Evolutionary conservation across 352 stramenopile genomes (phyloP), one percentile per base, ranked within the genome.

Genomic region (Phytophthora sansomeana): DNA sequence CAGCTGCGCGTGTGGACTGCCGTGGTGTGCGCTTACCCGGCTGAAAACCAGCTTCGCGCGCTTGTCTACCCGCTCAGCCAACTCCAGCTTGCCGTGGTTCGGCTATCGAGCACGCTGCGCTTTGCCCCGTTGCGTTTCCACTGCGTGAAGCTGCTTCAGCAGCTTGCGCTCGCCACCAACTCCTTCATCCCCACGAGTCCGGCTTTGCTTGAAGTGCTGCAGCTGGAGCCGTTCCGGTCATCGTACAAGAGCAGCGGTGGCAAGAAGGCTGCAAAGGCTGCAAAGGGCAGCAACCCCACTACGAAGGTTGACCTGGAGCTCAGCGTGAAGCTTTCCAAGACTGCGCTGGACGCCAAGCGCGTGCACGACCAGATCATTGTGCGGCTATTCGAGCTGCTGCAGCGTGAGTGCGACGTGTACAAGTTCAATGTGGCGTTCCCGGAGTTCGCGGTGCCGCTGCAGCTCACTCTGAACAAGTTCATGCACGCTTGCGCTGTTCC

Each of bases 1-100:
- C 98, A 97, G 64, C 69, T 99, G 29, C 96, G 96, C 48, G 80
- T 99, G 5, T 99, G 97, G 97, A 93, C 94, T 36, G 97, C 97
- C 5, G 96, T 99, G 1, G 80, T 99, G 49, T 92, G 88, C 58
- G 93, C 93, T 29, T 96, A 98, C 67, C 88, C 85, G 17, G 79
- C 69, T 3, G 87, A 89, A 42, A 81, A 78, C 56, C 85, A 98
- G 74, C 87, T 99, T 32, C 80, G 86, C 58, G 87, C 93, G 7
- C 87, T 99, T 28, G 81, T 99, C 24, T 99, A 98, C 75, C 96
- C 98, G 14, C 83, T 99, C 3, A 92, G 91, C 14, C 96, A 99
- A 81, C 72, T 95, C 26, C 62, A 92, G 24, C 84, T 92, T 19
- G 88, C 85, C 1, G 75, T 92, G 28, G 83, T 93, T 48, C 84